Percentiles rank a stretch among this genome's conserved stretches.
Conservation (phyloP, 2,329 filamentous ascomycete species). For the Thelonectria rubi region DNA sequence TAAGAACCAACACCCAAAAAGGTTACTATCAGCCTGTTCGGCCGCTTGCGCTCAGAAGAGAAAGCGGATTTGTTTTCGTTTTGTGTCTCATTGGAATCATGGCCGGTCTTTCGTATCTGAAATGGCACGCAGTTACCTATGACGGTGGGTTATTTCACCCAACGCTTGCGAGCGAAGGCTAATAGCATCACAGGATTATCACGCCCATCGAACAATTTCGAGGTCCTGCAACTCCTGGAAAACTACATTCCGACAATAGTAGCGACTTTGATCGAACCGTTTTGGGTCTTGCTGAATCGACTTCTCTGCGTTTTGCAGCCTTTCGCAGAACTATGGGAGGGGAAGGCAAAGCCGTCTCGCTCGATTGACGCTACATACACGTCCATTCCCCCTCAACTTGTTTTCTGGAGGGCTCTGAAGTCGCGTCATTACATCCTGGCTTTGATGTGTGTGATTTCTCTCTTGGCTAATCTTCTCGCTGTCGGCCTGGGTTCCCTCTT, state of each 20-base stretch:
- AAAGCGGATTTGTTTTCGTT: slow-evolving; percentile 31
- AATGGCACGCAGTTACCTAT: slow-evolving; percentile 27
- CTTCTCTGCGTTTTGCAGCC: slow-evolving; percentile 64
- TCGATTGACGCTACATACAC: slow-evolving; percentile 59
- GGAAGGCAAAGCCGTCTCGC: slow-evolving; percentile 45
- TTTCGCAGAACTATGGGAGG: slow-evolving; percentile 57
- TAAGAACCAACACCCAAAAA: slow-evolving; percentile 2
- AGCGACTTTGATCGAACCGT: slow-evolving; percentile 64
- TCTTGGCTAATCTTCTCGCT: slow-evolving; percentile 63
- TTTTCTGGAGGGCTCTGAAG: slow-evolving; percentile 54
- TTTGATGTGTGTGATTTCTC: slow-evolving; percentile 55
- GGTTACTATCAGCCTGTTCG: slow-evolving; percentile 39
- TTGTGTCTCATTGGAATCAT: slow-evolving; percentile 27
- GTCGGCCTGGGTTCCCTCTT: slow-evolving; percentile 63
- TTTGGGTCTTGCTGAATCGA: slow-evolving; percentile 65
- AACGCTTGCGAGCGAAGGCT: not conserved
- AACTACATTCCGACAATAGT: slow-evolving; percentile 64
- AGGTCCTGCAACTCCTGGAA: slow-evolving; percentile 50
- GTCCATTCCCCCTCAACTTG: slow-evolving; percentile 64
- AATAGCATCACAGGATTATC: slow-evolving; percentile 39
- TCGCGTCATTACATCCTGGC: slow-evolving; percentile 57
- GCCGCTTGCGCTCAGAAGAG: slow-evolving; percentile 34
- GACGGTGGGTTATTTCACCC: slow-evolving; percentile 31
- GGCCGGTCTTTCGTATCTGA: slow-evolving; percentile 34
- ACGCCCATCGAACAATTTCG: slow-evolving; percentile 45